These are phyloP conservation scores for Emmonsiellopsis sp. DNA, from an alignment of 2,329 filamentous ascomycete species.

Conservation along the genomic window DNA sequence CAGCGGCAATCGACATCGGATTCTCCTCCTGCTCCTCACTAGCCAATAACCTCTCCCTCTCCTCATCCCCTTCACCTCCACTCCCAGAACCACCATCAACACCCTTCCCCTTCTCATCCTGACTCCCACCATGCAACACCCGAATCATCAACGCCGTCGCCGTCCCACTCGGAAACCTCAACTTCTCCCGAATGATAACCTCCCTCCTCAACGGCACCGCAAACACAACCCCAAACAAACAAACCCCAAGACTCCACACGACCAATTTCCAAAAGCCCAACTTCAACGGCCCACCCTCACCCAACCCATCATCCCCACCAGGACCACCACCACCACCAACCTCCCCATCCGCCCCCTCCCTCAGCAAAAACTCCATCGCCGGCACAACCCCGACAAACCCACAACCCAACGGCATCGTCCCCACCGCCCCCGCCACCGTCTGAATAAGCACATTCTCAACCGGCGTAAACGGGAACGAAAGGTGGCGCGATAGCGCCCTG, in stretches of 20 bases:
- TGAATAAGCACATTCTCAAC: constrained; percentile 96
- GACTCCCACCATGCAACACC: constrained; percentile 63
- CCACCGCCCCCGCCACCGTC: constrained; percentile 88
- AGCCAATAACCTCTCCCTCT: constrained; percentile 22
- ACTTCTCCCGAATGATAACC: constrained; percentile 83
- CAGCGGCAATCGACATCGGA: constrained; percentile 40
- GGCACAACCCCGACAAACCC: constrained; percentile 94
- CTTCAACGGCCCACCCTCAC: constrained; percentile 68
- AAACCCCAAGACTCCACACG: constrained; percentile 84
- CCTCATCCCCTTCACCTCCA: constrained; percentile 12
- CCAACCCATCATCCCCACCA: constrained; percentile 50
- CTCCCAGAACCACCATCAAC: constrained; percentile 5
- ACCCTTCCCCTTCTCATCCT: constrained; percentile 29
- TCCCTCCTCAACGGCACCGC: constrained; percentile 83
- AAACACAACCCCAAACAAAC: constrained; percentile 95
- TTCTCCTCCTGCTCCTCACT: constrained; percentile 30
- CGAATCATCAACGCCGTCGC: constrained; percentile 90
- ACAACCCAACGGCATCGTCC: constrained; percentile 91
- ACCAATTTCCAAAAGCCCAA: constrained; percentile 69
- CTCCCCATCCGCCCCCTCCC: constrained; percentile 66
- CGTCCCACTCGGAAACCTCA: constrained; percentile 92
- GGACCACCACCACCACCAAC: constrained; percentile 52
- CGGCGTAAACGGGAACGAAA: constrained; percentile 76
- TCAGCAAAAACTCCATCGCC: constrained; percentile 78
- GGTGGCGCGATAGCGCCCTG: constrained; percentile 61